phyloP scores from a whole-genome alignment of 345 rosid species.

The Acer yangbiense region DNA sequence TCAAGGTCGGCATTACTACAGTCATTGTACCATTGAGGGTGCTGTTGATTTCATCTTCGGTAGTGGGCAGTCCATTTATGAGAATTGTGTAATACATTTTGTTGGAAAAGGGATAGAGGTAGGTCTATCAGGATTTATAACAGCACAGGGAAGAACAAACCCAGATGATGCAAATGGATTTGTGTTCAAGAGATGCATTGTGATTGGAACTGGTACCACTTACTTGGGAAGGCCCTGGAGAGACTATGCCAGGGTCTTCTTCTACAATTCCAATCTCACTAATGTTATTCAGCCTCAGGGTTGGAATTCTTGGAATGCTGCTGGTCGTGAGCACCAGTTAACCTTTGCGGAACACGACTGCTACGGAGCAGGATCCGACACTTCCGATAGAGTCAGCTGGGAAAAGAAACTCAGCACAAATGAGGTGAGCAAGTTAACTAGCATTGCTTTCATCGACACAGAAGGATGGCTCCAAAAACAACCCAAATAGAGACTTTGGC shows the following conservation, averaged over 20 bases:
- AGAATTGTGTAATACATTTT: conserved; percentile 56
- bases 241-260: conserved; percentile 48
- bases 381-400: conserved; percentile 47
- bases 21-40: conserved; percentile 66
- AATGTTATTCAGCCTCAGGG: conserved; percentile 37
- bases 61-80: conserved; percentile 67
- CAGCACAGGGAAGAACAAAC: conserved; percentile 56
- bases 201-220: conserved; percentile 42
- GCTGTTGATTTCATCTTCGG: conserved; percentile 92
- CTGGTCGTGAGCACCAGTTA: conserved; percentile 27
- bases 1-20: conserved; percentile 69
- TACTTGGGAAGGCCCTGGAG: conserved; percentile 67
- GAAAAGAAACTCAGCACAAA: conserved; percentile 26
- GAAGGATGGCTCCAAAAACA: conserved; percentile 51
- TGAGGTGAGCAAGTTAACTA: conserved; percentile 17
- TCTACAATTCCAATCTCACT: conserved; percentile 39
- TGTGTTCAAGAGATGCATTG: conserved; percentile 53
- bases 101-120: conserved; percentile 36
- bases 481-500: too few relatives aligned
- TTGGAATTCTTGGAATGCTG: conserved; percentile 49
- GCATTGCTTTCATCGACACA: conserved; percentile 41
- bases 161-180: conserved; percentile 47
- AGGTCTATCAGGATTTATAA: conserved; percentile 47
- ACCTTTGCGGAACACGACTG: conserved; percentile 42
- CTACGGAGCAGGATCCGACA: conserved; percentile 51